A percentile compares a stretch with the other conserved stretches of the same genome.
phyloP scores from a whole-genome alignment of 768 basidiomycete species.

The Lactarius trivialis region DNA sequence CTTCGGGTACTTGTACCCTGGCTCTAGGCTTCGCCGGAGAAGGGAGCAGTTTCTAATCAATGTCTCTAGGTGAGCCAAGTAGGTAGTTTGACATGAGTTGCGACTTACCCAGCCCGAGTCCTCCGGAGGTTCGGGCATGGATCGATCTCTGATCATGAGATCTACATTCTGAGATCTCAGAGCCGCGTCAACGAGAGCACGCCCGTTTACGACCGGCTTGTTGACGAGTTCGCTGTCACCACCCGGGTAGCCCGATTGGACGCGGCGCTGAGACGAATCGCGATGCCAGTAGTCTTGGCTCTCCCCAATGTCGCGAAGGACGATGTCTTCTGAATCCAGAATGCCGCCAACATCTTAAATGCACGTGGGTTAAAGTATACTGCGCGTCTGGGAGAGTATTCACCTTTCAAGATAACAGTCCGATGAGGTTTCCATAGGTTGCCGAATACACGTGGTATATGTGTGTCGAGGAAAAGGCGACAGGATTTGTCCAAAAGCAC shows the following conservation, averaged over 20 bases:
- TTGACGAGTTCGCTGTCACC: neutral
- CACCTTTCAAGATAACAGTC: conserved; percentile 7
- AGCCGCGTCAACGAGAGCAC: neutral
- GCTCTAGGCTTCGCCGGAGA: neutral
- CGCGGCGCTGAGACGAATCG: neutral
- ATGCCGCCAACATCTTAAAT: neutral
- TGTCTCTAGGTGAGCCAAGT: neutral
- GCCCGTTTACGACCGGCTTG: neutral
- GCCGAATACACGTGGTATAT: neutral
- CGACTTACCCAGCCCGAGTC: neutral
- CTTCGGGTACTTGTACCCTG: neutral
- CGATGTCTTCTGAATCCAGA: neutral
- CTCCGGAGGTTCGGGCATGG: neutral
- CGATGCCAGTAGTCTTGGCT: neutral
- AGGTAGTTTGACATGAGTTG: neutral
- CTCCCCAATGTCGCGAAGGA: neutral
- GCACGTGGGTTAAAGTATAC: neutral
- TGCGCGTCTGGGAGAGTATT: neutral
- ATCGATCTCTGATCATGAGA: neutral
- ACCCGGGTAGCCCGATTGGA: neutral
- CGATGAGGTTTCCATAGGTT: conserved; percentile 7
- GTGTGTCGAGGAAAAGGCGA: neutral
- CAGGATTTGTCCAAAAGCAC: neutral
- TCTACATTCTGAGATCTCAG: neutral
- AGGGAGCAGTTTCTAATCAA: neutral